Evolutionary conservation across 257 asterid species (phyloP), one percentile per base, ranked within the genome.

Genomic region (Nicotiana knightiana): DNA sequence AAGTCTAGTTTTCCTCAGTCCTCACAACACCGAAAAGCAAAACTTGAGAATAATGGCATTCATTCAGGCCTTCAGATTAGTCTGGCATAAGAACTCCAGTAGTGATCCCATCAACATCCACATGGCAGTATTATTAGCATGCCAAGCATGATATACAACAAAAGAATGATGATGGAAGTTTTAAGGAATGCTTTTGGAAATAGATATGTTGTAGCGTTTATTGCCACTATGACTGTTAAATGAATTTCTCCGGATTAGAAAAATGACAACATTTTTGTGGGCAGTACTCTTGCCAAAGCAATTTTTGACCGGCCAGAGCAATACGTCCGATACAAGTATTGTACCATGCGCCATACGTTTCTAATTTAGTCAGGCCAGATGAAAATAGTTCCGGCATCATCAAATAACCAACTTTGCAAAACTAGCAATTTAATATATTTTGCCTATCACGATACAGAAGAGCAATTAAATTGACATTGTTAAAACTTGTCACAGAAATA

Each of bases 141-240:
- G 63, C 37, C 80, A 51, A 51, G 80, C 80, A 75, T 51, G 63
- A 51, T 75, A 51, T 75, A 51, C 46, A 51, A 37, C 80, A 75
- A 75, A 75, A 51, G 10, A 51, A 75, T 51, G 64, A 75, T 75
- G 18, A 75, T 75, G 63, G 58, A 51, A 48, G 46, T 75, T 75
- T 28, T 75, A 51, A 62, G 16, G 63, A 51, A 75, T 51, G 46
- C 28, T 18, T 75, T 75, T 51, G 63, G 26, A 24, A 51, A 26
- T 51, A 51, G 80, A 75, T 17, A 51, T 51, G 61, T 13, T 46
- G 16, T 13, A 75, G 24, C 9, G 1, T 51, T 51, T 28, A 51
- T 8, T 75, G 46, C 46, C 54, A 26, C 43, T 37, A 48, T 57
- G 39, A 48, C 46, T 51, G 70, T 13, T 51, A 15, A 75, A 75